Base-by-base conservation (phyloP, 306 rosid genomes). In the Citrullus mucosospermus region DNA sequence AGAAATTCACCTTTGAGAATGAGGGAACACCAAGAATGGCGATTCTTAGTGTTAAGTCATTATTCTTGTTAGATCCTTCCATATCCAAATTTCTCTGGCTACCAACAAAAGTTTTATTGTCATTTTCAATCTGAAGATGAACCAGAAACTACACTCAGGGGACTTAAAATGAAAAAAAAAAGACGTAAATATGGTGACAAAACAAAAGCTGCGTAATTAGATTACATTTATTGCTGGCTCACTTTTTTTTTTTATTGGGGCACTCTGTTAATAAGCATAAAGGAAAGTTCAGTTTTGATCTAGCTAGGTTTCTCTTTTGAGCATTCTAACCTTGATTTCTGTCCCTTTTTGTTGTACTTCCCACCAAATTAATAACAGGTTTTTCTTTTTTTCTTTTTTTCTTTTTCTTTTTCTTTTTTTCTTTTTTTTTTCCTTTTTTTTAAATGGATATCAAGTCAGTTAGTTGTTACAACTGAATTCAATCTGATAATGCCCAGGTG, bases 21-120 rank as follows among this genome's bases (percentile, higher is more conserved):
- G 84, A 88, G 68, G 96, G 68, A 83, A 89, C 87, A 73, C 93
- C 91, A 63, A 95, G 93, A 85, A 95, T 84, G 65, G 90, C 97
- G 76, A 95, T 85, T 88, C 97, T 88, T 84, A 97, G 84, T 54
- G 88, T 78, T 79, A 91, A 83, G 80, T 81, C 89, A 83, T 90
- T 86, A 85, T 84, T 48, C 63, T 56, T 68, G 84, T 78, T 87
- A 71, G 81, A 82, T 81, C 83, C 92, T 78, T 84, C 84, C 30
- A 59, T 77, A n/a, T 81, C 88, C 72, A 81, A 80, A 86, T 85
- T 81, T 68, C 85, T 90, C 95, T 95, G 88, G 61, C 56, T 81
- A 66, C 80, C 80, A 81, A 50, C 51, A 76, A 36, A 87, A 54
- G n/a, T 78, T 69, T 78, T 77, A 84, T 80, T 69, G 80, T 83